These are phyloP conservation scores for Leccinum fallax DNA, from an alignment of 1,284 basidiomycete genomes.

Conservation along the genomic window DNA sequence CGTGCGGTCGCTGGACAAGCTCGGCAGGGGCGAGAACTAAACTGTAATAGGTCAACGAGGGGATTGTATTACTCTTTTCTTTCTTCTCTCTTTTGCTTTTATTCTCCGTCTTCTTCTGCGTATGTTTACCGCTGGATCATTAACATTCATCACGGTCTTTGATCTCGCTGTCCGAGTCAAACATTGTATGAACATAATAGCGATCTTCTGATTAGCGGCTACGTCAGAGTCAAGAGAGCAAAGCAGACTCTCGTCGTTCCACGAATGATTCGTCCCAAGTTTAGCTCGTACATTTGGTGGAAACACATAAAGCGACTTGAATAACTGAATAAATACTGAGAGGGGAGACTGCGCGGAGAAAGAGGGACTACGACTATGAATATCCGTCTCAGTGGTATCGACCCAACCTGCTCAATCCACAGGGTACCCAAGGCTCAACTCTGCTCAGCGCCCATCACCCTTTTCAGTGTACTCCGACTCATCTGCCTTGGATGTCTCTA, in stretches of 20 bases:
- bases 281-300: background rate
- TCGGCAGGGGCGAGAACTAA: slow-evolving; percentile 65
- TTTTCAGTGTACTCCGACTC: background rate
- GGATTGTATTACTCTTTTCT: background rate
- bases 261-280: background rate
- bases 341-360: background rate
- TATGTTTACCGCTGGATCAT: background rate
- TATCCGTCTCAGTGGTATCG: too few species aligned
- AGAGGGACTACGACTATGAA: too few species aligned
- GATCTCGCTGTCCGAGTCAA: background rate
- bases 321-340: background rate
- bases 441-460: background rate
- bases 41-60: slow-evolving; percentile 7
- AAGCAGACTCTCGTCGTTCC: background rate
- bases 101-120: background rate
- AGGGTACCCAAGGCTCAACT: background rate
- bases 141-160: background rate
- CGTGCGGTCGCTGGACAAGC: slow-evolving; percentile 78
- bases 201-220: too few species aligned
- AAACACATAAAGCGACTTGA: background rate
- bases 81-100: too few species aligned
- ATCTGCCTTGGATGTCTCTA: background rate
- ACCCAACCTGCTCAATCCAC: too few species aligned
- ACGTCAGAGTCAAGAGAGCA: too few species aligned
- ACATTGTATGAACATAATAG: background rate